Evolutionary conservation across 257 asterid genomes (phyloP).

Genomic region (Solanum tarapatanum): DNA sequence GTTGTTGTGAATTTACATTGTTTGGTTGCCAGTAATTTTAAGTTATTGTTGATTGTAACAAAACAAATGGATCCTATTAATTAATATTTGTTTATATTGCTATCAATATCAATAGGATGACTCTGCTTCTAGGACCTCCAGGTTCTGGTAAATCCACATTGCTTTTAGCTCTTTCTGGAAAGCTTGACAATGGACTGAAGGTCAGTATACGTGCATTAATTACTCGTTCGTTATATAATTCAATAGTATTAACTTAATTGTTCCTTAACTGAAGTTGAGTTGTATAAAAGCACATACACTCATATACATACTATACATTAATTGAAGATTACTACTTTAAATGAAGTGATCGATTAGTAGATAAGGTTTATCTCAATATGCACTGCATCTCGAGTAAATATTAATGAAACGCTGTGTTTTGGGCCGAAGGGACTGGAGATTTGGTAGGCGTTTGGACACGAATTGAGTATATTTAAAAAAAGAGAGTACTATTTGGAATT

Average conservation of each 20-base stretch:
- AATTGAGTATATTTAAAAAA: background rate
- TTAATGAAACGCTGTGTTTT: background rate
- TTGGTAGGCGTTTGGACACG: background rate
- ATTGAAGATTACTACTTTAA: background rate
- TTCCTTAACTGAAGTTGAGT: background rate
- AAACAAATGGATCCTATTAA: background rate
- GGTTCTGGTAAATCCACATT: conserved; percentile 85
- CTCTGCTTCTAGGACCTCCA: conserved; percentile 87
- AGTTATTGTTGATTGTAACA: background rate
- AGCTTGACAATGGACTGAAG: conserved; percentile 58
- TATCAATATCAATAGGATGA: conserved; percentile 41
- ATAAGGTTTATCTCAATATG: background rate
- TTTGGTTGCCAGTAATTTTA: background rate
- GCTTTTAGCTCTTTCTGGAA: conserved; percentile 74
- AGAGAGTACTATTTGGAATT: background rate
- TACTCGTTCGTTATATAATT: background rate
- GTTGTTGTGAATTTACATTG: background rate
- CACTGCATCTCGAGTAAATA: background rate
- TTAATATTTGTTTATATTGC: background rate
- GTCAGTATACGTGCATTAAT: conserved; percentile 20
- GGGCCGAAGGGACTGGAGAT: background rate
- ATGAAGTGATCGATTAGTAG: background rate
- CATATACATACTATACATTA: background rate
- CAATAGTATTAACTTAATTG: background rate
- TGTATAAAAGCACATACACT: background rate